A percentile compares a stretch with the other conserved stretches of the same genome.
Conservation (phyloP, 2,329 filamentous ascomycete genomes). For the Raffaelea arxii region DNA sequence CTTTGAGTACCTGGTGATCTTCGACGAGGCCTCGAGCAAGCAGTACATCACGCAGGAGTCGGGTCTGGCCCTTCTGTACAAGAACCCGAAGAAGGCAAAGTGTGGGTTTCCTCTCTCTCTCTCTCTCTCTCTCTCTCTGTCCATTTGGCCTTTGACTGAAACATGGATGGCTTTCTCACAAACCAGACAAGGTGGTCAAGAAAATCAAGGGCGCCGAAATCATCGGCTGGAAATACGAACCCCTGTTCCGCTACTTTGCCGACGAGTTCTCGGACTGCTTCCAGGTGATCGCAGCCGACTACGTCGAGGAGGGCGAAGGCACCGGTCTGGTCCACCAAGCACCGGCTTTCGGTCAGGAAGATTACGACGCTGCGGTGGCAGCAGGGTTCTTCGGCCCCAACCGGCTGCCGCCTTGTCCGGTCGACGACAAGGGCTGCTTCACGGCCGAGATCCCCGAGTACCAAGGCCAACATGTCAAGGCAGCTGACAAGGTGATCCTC, state of each 20-base stretch:
- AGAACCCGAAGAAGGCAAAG: conserved; percentile 92
- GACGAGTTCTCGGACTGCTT: conserved; percentile 83
- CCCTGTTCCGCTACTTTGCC: conserved; percentile 82
- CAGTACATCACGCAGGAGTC: conserved; percentile 80
- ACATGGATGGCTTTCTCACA: too few species aligned
- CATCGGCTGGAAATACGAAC: conserved; percentile 81
- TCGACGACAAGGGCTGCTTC: conserved; percentile 68
- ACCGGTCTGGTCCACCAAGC: conserved; percentile 91
- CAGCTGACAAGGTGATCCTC: conserved; percentile 86
- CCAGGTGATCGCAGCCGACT: conserved; percentile 70
- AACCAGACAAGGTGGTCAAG: conserved; percentile 60
- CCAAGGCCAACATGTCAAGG: conserved; percentile 79
- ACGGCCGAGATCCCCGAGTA: conserved; percentile 71
- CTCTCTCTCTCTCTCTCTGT: conserved; percentile 19
- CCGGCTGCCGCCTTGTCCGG: conserved; percentile 76
- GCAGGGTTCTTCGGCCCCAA: conserved; percentile 68
- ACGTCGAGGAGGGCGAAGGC: conserved; percentile 84
- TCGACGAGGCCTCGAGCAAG: conserved; percentile 72
- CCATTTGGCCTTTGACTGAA: neutral
- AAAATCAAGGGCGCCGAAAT: conserved; percentile 77
- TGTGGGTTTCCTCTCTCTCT: conserved; percentile 24
- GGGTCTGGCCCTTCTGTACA: conserved; percentile 74
- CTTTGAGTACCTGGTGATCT: conserved; percentile 76
- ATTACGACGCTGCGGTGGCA: conserved; percentile 76
- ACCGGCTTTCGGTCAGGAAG: conserved; percentile 89